Conservation (phyloP, 805 yeast genomes). For the Zygosaccharomyces bisporus region DNA sequence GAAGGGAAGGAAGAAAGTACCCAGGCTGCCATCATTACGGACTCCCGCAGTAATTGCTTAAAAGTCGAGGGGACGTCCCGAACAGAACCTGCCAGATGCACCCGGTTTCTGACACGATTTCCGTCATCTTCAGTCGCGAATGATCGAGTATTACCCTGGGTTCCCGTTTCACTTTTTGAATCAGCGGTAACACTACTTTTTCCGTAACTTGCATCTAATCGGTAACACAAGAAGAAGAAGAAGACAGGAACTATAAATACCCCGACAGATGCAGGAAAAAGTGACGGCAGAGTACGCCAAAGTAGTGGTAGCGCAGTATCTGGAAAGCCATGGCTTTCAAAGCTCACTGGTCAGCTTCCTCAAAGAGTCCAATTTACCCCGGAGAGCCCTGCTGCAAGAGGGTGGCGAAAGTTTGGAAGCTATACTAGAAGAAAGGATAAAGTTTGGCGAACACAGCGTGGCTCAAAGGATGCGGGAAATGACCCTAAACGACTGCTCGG, state of each 20-base stretch:
- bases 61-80: too few species aligned
- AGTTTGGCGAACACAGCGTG: constrained; percentile 22
- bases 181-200: background rate
- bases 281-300: constrained; percentile 22
- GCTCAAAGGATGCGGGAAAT: constrained; percentile 14
- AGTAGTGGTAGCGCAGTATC: constrained; percentile 54
- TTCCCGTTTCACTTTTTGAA: background rate
- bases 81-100: too few species aligned
- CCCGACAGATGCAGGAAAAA: background rate
- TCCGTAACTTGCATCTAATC: too few species aligned
- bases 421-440: constrained; percentile 28
- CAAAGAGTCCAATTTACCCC: constrained; percentile 24
- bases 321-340: constrained; percentile 45
- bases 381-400: constrained; percentile 8
- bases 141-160: too few species aligned
- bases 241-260: background rate
- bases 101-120: too few species aligned
- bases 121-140: too few species aligned
- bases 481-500: constrained; percentile 16
- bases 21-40: too few species aligned
- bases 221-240: too few species aligned
- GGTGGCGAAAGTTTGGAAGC: constrained; percentile 21
- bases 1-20: too few species aligned
- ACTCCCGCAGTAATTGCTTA: too few species aligned
- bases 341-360: constrained; percentile 50